phyloP scores from a whole-genome alignment of 2,329 filamentous ascomycete species.

The Cyclaneusma minus region DNA sequence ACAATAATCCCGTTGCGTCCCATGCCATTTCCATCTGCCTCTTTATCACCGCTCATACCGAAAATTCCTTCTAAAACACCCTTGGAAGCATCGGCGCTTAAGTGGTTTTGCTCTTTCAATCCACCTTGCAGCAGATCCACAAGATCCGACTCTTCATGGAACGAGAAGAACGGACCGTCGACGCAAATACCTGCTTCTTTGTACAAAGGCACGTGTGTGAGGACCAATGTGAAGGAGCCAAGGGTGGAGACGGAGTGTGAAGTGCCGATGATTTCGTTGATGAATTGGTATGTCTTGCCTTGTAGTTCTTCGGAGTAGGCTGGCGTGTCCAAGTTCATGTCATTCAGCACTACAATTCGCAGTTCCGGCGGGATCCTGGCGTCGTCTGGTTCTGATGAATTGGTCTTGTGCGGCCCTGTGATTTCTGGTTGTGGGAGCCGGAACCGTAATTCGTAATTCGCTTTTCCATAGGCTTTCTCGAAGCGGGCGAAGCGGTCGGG shows the following conservation, averaged over 20 bases:
- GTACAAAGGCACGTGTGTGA: slow-evolving; percentile 86
- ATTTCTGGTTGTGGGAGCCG: too few relatives aligned
- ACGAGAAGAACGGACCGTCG: slow-evolving; percentile 71
- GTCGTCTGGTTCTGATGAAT: slow-evolving; percentile 24
- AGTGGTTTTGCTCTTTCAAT: slow-evolving; percentile 80
- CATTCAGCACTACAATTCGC: slow-evolving; percentile 74
- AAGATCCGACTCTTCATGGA: slow-evolving; percentile 32
- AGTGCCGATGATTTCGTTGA: slow-evolving; percentile 51
- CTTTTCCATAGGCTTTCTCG: slow-evolving; percentile 68
- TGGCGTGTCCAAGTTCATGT: slow-evolving; percentile 85
- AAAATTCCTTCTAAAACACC: slow-evolving; percentile 76
- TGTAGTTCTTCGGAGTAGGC: slow-evolving; percentile 53
- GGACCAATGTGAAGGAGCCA: slow-evolving; percentile 62
- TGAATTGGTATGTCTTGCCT: slow-evolving; percentile 60
- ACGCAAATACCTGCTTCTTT: slow-evolving; percentile 72
- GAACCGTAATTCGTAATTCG: slow-evolving; percentile 80
- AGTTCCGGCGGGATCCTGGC: slow-evolving; percentile 47
- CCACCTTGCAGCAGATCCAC: slow-evolving; percentile 48
- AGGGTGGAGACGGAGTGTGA: slow-evolving; percentile 43
- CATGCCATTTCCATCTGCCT: slow-evolving; percentile 41
- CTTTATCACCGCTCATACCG: slow-evolving; percentile 50
- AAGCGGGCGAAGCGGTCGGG: slow-evolving; percentile 63
- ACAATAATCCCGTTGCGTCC: slow-evolving; percentile 67
- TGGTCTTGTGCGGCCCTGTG: slow-evolving; percentile 27
- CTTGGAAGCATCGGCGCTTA: slow-evolving; percentile 55